A percentile compares a stretch with the other conserved stretches of the same genome.
phyloP scores from a whole-genome alignment of 768 basidiomycete genomes.

The Phanerodontia chrysosporium region DNA sequence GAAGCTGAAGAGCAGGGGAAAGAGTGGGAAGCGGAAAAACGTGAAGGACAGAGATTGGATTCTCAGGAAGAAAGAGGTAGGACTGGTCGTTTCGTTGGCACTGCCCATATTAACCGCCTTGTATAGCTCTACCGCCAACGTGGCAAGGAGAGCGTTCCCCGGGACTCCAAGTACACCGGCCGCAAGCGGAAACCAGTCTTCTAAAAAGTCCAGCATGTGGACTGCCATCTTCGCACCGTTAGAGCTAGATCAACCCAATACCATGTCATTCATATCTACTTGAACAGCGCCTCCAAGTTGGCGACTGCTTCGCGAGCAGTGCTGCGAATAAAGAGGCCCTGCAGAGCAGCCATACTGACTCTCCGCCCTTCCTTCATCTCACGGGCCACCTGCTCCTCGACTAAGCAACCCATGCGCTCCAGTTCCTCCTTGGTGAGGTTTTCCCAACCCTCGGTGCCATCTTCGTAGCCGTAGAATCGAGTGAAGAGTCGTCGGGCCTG shows the following conservation, averaged over 20 bases:
- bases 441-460: slow-evolving; percentile 21
- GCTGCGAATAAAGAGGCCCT: slow-evolving; percentile 90
- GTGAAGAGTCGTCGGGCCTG: slow-evolving; percentile 79
- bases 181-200: slow-evolving; percentile 80
- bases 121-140: slow-evolving; percentile 74
- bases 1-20: slow-evolving; percentile 51
- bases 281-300: not conserved
- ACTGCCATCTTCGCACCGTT: not conserved
- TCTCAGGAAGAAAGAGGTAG: slow-evolving; percentile 91
- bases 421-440: slow-evolving; percentile 36
- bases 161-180: slow-evolving; percentile 89
- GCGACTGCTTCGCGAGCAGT: slow-evolving; percentile 51
- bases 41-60: slow-evolving; percentile 90
- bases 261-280: not conserved
- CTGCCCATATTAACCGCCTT: not conserved
- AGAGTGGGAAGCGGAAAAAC: slow-evolving; percentile 64
- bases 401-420: slow-evolving; percentile 42
- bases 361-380: slow-evolving; percentile 50
- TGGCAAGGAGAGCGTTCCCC: slow-evolving; percentile 81
- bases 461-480: slow-evolving; percentile 71
- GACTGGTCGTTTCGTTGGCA: not conserved
- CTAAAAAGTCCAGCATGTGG: slow-evolving; percentile 33
- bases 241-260: not conserved
- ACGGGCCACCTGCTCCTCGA: slow-evolving; percentile 51
- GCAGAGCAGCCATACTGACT: slow-evolving; percentile 94